Evolutionary conservation across 768 basidiomycete genomes (phyloP).

Genomic region (Lactifluus pinguis): DNA sequence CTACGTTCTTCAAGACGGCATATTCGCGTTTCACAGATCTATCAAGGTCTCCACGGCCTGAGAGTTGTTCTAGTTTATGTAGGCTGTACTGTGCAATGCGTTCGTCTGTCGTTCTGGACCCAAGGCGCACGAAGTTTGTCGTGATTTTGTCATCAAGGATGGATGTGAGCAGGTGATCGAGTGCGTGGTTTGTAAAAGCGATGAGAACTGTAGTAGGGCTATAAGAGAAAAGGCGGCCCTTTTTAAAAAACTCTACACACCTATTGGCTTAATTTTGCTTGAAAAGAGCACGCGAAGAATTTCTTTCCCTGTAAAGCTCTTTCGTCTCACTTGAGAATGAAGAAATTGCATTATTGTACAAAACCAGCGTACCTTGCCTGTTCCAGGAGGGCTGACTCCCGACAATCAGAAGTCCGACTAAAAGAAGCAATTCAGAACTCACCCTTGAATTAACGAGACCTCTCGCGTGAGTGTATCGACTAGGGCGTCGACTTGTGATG

Average conservation of each 20-base stretch:
- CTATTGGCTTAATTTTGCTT: slow-evolving; percentile 44
- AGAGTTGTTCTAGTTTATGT: slow-evolving; percentile 43
- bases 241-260: slow-evolving; percentile 22
- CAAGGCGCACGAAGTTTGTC: slow-evolving; percentile 53
- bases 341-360: not conserved
- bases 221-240: not conserved
- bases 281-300: slow-evolving; percentile 53
- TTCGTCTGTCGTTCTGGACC: slow-evolving; percentile 52
- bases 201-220: slow-evolving; percentile 34
- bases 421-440: slow-evolving; percentile 1
- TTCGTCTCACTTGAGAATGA: not conserved
- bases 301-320: slow-evolving; percentile 64
- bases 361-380: slow-evolving; percentile 48
- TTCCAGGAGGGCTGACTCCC: slow-evolving; percentile 56
- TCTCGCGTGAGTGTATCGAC: slow-evolving; percentile 52
- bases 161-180: slow-evolving; percentile 61
- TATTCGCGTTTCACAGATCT: slow-evolving; percentile 28
- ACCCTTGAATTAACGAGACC: slow-evolving; percentile 68
- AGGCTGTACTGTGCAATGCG: slow-evolving; percentile 51
- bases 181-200: slow-evolving; percentile 71
- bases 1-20: slow-evolving; percentile 34
- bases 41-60: slow-evolving; percentile 35
- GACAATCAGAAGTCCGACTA: not conserved
- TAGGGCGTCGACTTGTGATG: slow-evolving; percentile 63
- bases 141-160: slow-evolving; percentile 62